Percentiles rank a stretch among this genome's conserved stretches.
phyloP scores from a whole-genome alignment of 2,329 filamentous ascomycete species.

The Verticillium albo-atrum region DNA sequence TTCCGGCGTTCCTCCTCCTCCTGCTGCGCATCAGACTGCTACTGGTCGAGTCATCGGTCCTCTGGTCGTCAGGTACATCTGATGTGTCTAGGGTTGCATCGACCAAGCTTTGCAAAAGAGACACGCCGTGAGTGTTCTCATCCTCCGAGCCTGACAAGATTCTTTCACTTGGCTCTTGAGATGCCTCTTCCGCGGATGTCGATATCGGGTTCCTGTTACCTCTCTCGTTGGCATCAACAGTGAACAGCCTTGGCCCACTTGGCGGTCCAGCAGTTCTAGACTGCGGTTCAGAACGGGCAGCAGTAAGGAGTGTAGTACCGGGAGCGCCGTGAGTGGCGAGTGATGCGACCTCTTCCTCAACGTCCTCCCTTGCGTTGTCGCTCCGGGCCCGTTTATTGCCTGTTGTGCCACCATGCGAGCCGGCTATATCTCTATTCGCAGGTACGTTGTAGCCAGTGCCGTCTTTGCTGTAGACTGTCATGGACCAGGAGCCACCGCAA shows the following conservation, averaged over 20 bases:
- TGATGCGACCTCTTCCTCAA: not conserved
- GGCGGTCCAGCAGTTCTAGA: not conserved
- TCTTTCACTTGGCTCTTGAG: too few species aligned
- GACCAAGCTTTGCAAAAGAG: too few species aligned
- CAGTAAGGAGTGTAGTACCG: not conserved
- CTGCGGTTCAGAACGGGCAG: not conserved
- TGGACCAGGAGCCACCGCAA: slow-evolving; percentile 11
- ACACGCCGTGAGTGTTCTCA: too few species aligned
- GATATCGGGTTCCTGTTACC: not conserved
- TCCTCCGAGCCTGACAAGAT: too few species aligned
- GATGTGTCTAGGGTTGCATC: too few species aligned
- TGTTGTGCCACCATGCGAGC: not conserved
- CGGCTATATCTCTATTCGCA: slow-evolving; percentile 2
- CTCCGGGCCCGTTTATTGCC: not conserved
- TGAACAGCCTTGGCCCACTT: not conserved
- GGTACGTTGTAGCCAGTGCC: slow-evolving; percentile 5
- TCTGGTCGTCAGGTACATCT: too few species aligned
- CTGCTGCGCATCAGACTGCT: not conserved
- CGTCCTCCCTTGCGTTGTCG: not conserved
- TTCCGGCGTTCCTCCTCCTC: not conserved
- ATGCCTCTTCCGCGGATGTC: too few species aligned
- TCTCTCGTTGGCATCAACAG: not conserved
- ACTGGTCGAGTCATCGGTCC: too few species aligned
- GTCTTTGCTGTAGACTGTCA: slow-evolving; percentile 11
- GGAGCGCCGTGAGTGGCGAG: not conserved